Evolutionary conservation across 257 asterid genomes (phyloP).

Genomic region (Paulownia fortunei): DNA sequence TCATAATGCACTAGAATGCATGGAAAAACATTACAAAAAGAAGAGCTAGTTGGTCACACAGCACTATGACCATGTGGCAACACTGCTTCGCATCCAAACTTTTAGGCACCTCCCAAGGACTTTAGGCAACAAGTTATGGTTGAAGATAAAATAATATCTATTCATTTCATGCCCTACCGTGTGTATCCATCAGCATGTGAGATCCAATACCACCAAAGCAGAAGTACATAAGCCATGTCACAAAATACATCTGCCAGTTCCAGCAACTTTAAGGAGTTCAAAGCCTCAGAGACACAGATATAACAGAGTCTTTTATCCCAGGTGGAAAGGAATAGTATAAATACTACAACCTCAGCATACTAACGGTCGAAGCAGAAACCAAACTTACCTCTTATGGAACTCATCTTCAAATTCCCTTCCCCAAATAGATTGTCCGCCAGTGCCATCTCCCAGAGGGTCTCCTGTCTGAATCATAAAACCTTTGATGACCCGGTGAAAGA

Average conservation of each 20-base stretch:
- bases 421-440: slow-evolving; percentile 99
- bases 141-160: neutral
- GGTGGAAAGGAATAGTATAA: neutral
- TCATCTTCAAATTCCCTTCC: slow-evolving; percentile 99
- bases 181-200: neutral
- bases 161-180: neutral
- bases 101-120: neutral
- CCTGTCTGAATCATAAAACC: slow-evolving; percentile 99
- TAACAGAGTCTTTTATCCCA: neutral
- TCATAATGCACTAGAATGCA: neutral
- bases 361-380: neutral
- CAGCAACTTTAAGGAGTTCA: slow-evolving; percentile 1
- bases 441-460: slow-evolving; percentile 99
- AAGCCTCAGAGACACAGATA: slow-evolving; percentile 4
- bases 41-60: neutral
- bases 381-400: slow-evolving; percentile 87
- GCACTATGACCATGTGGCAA: neutral
- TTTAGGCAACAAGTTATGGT: neutral
- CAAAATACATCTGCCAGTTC: neutral
- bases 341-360: neutral
- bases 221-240: slow-evolving; percentile 27
- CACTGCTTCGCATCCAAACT: neutral
- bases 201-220: neutral
- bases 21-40: neutral
- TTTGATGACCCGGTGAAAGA: slow-evolving; percentile 96